Conservation (phyloP, 1,284 basidiomycete species). For the Inonotus hispidus region DNA sequence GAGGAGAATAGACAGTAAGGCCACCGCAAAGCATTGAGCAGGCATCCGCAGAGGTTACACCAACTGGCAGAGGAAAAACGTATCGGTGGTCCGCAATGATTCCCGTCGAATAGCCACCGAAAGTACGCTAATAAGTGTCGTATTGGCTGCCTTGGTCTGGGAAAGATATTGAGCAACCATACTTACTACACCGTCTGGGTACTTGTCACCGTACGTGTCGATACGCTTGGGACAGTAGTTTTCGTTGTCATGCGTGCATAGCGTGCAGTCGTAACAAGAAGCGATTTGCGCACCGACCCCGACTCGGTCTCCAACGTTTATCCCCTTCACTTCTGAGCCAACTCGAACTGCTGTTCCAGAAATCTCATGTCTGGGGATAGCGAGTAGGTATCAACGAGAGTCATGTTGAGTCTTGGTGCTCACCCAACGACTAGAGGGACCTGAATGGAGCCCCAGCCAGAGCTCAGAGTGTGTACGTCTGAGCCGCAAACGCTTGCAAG, state of each 20-base stretch:
- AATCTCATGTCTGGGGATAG: slow-evolving; percentile 49
- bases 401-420: neutral
- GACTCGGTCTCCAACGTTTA: slow-evolving; percentile 59
- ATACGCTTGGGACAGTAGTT: slow-evolving; percentile 40
- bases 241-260: slow-evolving; percentile 52
- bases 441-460: slow-evolving; percentile 43
- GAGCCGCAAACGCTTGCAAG: slow-evolving; percentile 37
- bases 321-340: slow-evolving; percentile 46
- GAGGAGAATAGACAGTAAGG: slow-evolving; percentile 61
- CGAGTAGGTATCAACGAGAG: neutral
- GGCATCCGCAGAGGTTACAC: slow-evolving; percentile 45
- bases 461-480: slow-evolving; percentile 48
- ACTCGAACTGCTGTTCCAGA: slow-evolving; percentile 51
- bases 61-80: slow-evolving; percentile 65
- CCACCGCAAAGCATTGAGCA: slow-evolving; percentile 59
- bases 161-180: neutral
- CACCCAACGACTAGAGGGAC: slow-evolving; percentile 38
- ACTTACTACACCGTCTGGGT: slow-evolving; percentile 41
- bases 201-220: slow-evolving; percentile 38
- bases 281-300: slow-evolving; percentile 60
- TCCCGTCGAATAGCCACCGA: slow-evolving; percentile 62
- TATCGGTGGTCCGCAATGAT: slow-evolving; percentile 64
- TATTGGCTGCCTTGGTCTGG: neutral
- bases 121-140: slow-evolving; percentile 27
- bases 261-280: slow-evolving; percentile 46